Base-by-base conservation (phyloP, 164 flowering plant genomes). In the Akebia trifoliata region DNA sequence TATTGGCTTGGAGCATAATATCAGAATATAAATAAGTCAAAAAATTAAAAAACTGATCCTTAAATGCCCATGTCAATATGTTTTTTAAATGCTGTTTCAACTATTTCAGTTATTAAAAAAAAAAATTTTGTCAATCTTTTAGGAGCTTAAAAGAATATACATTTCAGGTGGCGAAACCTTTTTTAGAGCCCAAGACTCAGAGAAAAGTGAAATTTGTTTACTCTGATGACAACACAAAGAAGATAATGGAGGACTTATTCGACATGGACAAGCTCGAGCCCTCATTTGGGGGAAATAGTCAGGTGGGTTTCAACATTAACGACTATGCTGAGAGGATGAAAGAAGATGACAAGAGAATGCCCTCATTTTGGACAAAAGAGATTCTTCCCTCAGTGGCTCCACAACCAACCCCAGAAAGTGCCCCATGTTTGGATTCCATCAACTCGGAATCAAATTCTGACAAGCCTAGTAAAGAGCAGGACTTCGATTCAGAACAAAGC, bases 151-250 rank as follows among this genome's bases (percentile, higher is more conserved):
- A 24, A 26, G 1, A 22, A 42, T 56, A 14, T 50, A 15, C 35
- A 12, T 52, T 76, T 70, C 81, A 92, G 98, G 61, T 85, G 58
- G 95, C 74, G 56, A 92, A 92, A 68, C 91, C 96, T 6, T 88
- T 92, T 68, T 68, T 92, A 35, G 96, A 92, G 75, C 87, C 87
- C 12, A 88, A 86, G 74, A 88, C 96, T 18, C 60, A 46, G 54
- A 74, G 68, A 49, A 92, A 92, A 73, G 96, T 92, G 31, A 88
- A 88, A 69, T 92, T 92, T 75, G 89, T 77, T 44, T 88, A 88
- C 73, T 71, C 95, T 10, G 78, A 86, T 39, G 86, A 86, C 61
- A 74, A 58, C 67, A 46, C 79, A 52, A 79, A 66, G 74, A 86
- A 77, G 69, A 81, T 82, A 46, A 72, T 92, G 87, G 86, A 85